phyloP scores from a whole-genome alignment of 139 green algal genomes.

The Micractinium sp. region DNA sequence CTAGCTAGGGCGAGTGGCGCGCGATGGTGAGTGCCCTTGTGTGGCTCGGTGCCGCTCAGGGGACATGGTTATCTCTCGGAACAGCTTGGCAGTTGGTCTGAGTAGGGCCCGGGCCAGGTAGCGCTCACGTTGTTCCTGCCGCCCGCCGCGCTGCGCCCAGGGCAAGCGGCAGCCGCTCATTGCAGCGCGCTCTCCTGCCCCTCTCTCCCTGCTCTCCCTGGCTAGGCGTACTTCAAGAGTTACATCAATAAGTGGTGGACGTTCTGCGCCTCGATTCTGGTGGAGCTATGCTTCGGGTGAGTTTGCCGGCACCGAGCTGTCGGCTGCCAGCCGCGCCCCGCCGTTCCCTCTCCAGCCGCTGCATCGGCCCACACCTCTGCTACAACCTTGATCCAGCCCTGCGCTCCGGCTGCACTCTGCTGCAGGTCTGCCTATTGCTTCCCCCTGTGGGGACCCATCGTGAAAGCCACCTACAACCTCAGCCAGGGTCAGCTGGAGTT shows the following conservation, averaged over 20 bases:
- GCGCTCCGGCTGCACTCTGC: neutral
- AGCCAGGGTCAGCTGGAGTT: slow-evolving; percentile 20
- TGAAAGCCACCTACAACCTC: slow-evolving; percentile 34
- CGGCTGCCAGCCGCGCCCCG: neutral
- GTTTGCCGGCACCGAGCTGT: neutral
- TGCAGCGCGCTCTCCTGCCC: no score
- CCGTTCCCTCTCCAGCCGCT: neutral
- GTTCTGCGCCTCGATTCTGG: neutral
- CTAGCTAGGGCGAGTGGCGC: no score
- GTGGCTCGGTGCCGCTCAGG: no score
- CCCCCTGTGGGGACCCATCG: neutral
- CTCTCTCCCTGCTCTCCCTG: no score
- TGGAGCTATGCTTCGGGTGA: neutral
- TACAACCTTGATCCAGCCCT: neutral
- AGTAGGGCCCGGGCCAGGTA: no score
- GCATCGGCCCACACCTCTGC: neutral
- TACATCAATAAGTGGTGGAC: slow-evolving; percentile 1
- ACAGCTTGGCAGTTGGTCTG: no score
- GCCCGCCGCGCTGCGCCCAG: no score
- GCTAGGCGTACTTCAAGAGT: neutral
- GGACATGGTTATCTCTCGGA: no score
- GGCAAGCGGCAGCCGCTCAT: no score
- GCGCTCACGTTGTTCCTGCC: no score
- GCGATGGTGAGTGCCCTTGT: no score
- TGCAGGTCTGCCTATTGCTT: slow-evolving; percentile 34